Evolutionary conservation across 768 basidiomycete species (phyloP), one percentile per base, ranked within the genome.

Genomic region (Tricholoma saponaceum): DNA sequence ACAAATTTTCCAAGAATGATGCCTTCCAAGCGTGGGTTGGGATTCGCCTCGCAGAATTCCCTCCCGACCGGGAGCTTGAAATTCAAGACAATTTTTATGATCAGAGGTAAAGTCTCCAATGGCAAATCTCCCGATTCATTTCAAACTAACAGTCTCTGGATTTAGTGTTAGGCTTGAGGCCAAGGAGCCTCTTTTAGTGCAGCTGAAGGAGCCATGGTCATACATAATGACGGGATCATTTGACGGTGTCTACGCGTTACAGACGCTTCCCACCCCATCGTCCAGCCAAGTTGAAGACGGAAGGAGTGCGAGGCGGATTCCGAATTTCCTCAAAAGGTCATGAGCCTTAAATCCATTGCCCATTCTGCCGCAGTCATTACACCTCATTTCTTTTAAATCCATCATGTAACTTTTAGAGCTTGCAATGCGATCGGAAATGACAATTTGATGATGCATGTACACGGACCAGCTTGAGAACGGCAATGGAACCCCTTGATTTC

Each of bases 21-120:
- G 67, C 67, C 16, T 69, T 80, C 52, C 70, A 70, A 26, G 59
- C 67, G 9, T 82, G 80, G 80, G 62, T 82, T 14, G 67, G 61
- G 25, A 57, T 52, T 6, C 52, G 59, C 18, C 56, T 75, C 18
- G 55, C 56, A n/a, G 55, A 25, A 13, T 67, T 58, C 56, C 62
- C 58, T 44, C 59, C 52, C 32, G 33, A 51, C 20, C 23, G 12
- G 44, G 65, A 59, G 54, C 58, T 37, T 12, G n/a, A 51, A n/a
- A 28, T 59, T 4, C 43, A 58, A 23, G 51, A 62, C 33, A 55
- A 55, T 2, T 65, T 65, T 18, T 58, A 63, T 37, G 35, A 18
- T 6, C 55, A 46, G 33, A 64, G 64, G 64, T 64, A 18, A 50
- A 1, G 47, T n/a, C 20, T 26, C n/a, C 14, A 6, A 18, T n/a